Conservation (phyloP, 2,329 filamentous ascomycete species). For the Sporothrix brasiliensis region DNA sequence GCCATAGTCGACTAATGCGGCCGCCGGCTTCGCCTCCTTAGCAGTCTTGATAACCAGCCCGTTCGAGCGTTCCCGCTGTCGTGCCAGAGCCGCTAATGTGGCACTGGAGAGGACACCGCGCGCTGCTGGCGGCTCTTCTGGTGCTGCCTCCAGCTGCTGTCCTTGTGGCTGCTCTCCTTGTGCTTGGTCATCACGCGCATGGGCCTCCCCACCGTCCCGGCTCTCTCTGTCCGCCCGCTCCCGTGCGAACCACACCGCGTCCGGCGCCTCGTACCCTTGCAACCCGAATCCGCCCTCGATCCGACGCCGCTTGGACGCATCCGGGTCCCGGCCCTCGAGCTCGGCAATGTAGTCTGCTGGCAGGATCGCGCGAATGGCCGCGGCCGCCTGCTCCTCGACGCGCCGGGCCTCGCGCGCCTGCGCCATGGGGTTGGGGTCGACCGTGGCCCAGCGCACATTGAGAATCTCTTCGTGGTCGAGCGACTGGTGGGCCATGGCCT, state of each 20-base stretch:
- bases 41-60: constrained; percentile 59
- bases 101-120: constrained; percentile 73
- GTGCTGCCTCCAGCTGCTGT: constrained; percentile 48
- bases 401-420: constrained; percentile 86
- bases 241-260: constrained; percentile 89
- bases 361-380: constrained; percentile 84
- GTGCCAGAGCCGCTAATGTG: constrained; percentile 77
- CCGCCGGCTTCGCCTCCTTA: constrained; percentile 57
- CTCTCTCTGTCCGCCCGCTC: constrained; percentile 60
- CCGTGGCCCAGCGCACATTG: constrained; percentile 96
- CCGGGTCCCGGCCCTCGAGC: constrained; percentile 87
- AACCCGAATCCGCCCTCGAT: constrained; percentile 88
- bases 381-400: constrained; percentile 94
- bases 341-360: constrained; percentile 91
- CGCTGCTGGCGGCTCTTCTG: constrained; percentile 41
- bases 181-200: constrained; percentile 51
- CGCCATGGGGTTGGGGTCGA: constrained; percentile 92
- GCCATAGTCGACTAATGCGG: constrained; percentile 83
- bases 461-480: constrained; percentile 90
- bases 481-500: constrained; percentile 93
- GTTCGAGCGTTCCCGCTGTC: constrained; percentile 46
- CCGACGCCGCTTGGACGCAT: constrained; percentile 83
- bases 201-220: constrained; percentile 37
- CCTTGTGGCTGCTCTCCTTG: constrained; percentile 37
- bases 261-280: constrained; percentile 89